A percentile compares a stretch with the other conserved stretches of the same genome.
phyloP scores from a whole-genome alignment of 1,284 basidiomycete genomes.

The Xanthoconium separans region DNA sequence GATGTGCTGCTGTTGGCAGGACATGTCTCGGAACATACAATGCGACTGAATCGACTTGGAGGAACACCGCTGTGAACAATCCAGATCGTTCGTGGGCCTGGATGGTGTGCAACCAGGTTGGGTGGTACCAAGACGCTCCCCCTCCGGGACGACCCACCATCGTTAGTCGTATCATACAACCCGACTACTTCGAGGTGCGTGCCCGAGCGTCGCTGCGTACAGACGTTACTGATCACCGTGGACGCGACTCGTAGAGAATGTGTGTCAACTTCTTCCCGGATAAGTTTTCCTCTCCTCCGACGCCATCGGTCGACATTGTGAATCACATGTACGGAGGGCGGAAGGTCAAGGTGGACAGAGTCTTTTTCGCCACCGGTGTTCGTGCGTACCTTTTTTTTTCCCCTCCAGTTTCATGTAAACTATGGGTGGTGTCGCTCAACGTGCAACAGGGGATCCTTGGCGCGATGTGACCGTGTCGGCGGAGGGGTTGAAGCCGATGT shows the following conservation, averaged over 20 bases:
- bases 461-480: background rate
- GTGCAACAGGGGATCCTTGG: background rate
- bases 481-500: background rate
- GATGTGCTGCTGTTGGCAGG: constrained; percentile 23
- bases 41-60: constrained; percentile 37
- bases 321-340: constrained; percentile 60
- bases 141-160: constrained; percentile 51
- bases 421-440: background rate
- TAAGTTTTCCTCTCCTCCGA: constrained; percentile 46
- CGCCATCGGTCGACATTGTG: constrained; percentile 40
- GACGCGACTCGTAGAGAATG: constrained; percentile 45
- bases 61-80: constrained; percentile 42
- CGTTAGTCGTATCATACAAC: constrained; percentile 59
- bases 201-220: too few species aligned
- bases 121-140: constrained; percentile 61
- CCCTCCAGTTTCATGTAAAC: background rate
- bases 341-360: constrained; percentile 51
- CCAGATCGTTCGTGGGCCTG: constrained; percentile 45
- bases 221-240: background rate
- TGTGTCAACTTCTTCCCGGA: constrained; percentile 60
- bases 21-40: constrained; percentile 48
- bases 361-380: constrained; percentile 70
- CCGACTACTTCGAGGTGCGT: constrained; percentile 54
- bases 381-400: constrained; percentile 46
- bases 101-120: constrained; percentile 65